Percentiles rank a stretch among this genome's conserved stretches.
Evolutionary conservation across 345 rosid species (phyloP).

Genomic region (Combretum micranthum): DNA sequence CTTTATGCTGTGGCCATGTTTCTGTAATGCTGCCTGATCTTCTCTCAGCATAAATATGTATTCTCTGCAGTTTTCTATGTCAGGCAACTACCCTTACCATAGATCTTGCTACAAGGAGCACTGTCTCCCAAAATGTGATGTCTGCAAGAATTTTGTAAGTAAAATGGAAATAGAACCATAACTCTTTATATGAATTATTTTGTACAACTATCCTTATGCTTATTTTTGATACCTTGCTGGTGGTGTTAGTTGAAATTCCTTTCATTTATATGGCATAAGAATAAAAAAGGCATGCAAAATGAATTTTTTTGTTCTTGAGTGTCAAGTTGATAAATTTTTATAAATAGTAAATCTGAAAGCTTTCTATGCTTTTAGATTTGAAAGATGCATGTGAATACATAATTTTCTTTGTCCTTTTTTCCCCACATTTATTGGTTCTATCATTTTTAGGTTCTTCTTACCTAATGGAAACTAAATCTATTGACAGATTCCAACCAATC

Average conservation of each 20-base stretch:
- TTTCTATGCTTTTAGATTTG: too few relatives aligned
- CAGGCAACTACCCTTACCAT: constrained; percentile 72
- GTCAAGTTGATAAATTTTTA: too few relatives aligned
- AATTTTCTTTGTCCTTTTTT: too few relatives aligned
- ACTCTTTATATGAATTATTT: neutral
- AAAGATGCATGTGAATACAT: too few relatives aligned
- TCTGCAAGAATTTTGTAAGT: constrained; percentile 83
- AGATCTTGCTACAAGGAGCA: constrained; percentile 75
- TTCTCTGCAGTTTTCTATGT: constrained; percentile 59
- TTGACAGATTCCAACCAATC: constrained; percentile 88
- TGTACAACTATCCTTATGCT: too few relatives aligned
- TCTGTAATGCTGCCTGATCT: constrained; percentile 11
- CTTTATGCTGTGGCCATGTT: too few relatives aligned
- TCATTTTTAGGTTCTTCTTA: constrained; percentile 13
- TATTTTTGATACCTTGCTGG: too few relatives aligned
- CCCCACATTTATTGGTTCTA: neutral
- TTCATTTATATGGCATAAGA: too few relatives aligned
- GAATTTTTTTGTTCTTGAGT: too few relatives aligned
- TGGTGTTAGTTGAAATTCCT: too few relatives aligned
- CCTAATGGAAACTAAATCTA: constrained; percentile 18
- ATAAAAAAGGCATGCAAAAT: too few relatives aligned
- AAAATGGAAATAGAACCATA: neutral
- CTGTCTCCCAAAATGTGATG: constrained; percentile 89
- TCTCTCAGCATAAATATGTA: constrained; percentile 2
- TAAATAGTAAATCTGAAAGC: too few relatives aligned